Base-by-base conservation (phyloP, 2,329 filamentous ascomycete species). In the Xylariaceae sp. region DNA sequence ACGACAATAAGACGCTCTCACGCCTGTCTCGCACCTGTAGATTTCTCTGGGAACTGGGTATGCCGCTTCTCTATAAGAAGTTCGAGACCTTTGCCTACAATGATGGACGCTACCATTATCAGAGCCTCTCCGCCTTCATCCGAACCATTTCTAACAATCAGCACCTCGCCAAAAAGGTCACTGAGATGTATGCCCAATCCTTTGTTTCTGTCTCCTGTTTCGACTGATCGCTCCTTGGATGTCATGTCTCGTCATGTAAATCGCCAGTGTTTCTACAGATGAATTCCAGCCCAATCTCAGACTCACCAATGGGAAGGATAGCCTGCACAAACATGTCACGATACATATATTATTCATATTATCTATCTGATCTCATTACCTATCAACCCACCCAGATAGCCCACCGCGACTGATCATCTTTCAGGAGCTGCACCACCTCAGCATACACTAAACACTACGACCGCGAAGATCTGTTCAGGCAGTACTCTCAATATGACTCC, bases 391-490 rank as follows among this genome's bases (percentile, higher is more conserved):
- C 51, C 15, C 15, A 48, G 23, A 37, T 59, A 9, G 17, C 30
- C 37, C 35, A 50, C 15, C n/a, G 17, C 56, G 39, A 57, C 62
- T 62, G 47, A 62, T 53, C 51, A 49, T 57, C 47, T 63, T 47
- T 17, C 52, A 64, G 63, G 63, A 64, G 59, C 17, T 64, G 63
- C 53, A 61, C 57, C 18, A 63, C 61, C 15, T 64, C 63, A 10
- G 63, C 63, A 44, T 64, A 55, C 44, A 64, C 63, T 8, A 64
- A 64, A 47, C 63, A 64, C 34, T 64, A 64, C 58, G 63, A 64
- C 53, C 63, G 63, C 17, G 63, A 64, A 13, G 61, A 64, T n/a
- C 59, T 64, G 34, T 64, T 64, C 35, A 49, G 58, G 30, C 59
- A 63, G 53, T 64, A 64, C 30, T 64, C 63, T 35, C 63, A 64